Conservation (phyloP, 2,329 filamentous ascomycete genomes). For the Colletotrichum neosansevieriae region DNA sequence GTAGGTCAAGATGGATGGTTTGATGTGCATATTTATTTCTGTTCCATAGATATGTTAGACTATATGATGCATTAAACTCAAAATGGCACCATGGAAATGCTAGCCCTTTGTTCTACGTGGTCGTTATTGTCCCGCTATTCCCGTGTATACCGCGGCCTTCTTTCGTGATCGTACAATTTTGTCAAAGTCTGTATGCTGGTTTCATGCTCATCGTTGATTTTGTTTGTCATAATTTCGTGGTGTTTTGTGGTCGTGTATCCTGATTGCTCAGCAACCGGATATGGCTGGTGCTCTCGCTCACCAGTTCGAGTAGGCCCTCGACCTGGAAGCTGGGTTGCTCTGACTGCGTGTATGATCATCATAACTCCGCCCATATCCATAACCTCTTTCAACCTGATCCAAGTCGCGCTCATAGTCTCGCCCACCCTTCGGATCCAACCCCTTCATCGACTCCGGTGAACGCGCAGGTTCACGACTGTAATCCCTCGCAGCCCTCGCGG, state of each 20-base stretch:
- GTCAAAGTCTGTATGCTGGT: background rate
- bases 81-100: background rate
- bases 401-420: conserved; percentile 8
- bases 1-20: background rate
- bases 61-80: background rate
- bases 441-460: conserved; percentile 19
- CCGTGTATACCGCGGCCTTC: background rate
- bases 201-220: conserved; percentile 1
- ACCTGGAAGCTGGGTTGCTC: conserved; percentile 28
- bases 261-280: background rate
- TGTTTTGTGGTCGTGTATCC: background rate
- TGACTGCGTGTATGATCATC: conserved; percentile 30
- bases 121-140: no score
- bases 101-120: background rate
- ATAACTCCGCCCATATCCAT: conserved; percentile 23
- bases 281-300: background rate
- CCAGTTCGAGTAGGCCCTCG: conserved; percentile 26
- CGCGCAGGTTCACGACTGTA: conserved; percentile 29
- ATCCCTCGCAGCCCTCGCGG: conserved; percentile 22
- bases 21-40: conserved; percentile 41
- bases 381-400: conserved; percentile 23
- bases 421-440: background rate
- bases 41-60: conserved; percentile 3
- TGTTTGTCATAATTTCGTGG: conserved; percentile 8
- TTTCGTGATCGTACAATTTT: background rate